These are phyloP conservation scores for Didymellaceae sp. DNA, from an alignment of 2,329 filamentous ascomycete genomes.

Conservation along the genomic window DNA sequence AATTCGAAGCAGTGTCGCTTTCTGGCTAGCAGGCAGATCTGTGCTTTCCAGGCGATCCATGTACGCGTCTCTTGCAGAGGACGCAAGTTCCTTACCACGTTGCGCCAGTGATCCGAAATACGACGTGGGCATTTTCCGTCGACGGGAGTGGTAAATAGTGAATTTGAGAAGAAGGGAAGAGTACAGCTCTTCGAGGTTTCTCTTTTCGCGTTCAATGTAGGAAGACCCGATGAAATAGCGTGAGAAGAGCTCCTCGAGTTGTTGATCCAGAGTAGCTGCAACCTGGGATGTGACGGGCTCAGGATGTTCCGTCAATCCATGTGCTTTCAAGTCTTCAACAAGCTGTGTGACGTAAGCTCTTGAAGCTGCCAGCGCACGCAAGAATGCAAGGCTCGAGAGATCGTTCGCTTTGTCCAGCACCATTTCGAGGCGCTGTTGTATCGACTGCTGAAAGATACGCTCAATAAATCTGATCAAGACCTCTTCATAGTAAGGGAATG, in stretches of 20 bases:
- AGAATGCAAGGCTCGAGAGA: constrained; percentile 88
- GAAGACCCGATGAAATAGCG: constrained; percentile 70
- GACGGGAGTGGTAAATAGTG: constrained; percentile 87
- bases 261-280: constrained; percentile 71
- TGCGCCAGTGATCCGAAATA: constrained; percentile 94
- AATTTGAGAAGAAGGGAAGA: constrained; percentile 95
- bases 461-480: constrained; percentile 93
- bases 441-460: constrained; percentile 95
- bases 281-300: constrained; percentile 89
- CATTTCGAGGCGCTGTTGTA: constrained; percentile 94
- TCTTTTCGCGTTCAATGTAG: constrained; percentile 70
- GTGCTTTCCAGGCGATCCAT: constrained; percentile 87
- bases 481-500: constrained; percentile 95
- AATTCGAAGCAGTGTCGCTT: constrained; percentile 86
- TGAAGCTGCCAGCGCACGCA: constrained; percentile 89
- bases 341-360: constrained; percentile 85
- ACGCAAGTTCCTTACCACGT: constrained; percentile 85
- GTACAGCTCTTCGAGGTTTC: constrained; percentile 79
- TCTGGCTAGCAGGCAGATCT: constrained; percentile 86
- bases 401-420: constrained; percentile 93
- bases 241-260: constrained; percentile 70
- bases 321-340: constrained; percentile 90
- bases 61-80: constrained; percentile 89
- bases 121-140: constrained; percentile 86
- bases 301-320: constrained; percentile 93